A percentile compares a stretch with the other conserved stretches of the same genome.
Conservation (phyloP, 768 basidiomycete species). For the Tricholoma terreum region DNA sequence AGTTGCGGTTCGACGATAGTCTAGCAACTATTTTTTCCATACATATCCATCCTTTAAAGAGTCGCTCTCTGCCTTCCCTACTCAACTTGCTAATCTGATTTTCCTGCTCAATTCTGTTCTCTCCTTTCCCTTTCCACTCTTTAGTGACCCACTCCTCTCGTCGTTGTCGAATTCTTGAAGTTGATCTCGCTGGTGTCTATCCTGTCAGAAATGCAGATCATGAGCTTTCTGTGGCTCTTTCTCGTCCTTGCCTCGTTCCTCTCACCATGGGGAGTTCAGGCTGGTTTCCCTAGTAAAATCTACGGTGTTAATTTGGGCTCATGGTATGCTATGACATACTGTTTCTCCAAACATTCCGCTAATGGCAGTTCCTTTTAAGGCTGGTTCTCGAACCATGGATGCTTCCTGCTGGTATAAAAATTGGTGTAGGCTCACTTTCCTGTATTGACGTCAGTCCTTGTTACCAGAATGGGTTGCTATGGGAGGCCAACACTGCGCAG, state of each 20-base stretch:
- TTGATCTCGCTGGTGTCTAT: no score
- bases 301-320: constrained; percentile 30
- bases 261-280: constrained; percentile 7
- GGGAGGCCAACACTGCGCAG: constrained; percentile 63
- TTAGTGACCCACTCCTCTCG: no score
- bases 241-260: neutral
- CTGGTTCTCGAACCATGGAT: constrained; percentile 81
- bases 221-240: neutral
- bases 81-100: no score
- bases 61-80: no score
- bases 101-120: no score
- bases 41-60: no score
- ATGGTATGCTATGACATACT: constrained; percentile 31
- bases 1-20: no score
- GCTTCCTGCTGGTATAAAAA: constrained; percentile 56
- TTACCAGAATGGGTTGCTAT: constrained; percentile 62
- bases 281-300: constrained; percentile 23
- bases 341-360: neutral
- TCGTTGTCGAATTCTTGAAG: no score
- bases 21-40: no score
- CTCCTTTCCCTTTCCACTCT: no score
- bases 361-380: constrained; percentile 37
- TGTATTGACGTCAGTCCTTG: no score
- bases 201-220: neutral
- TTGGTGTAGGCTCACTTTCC: no score